These are phyloP conservation scores for Mycothermus thermophilus DNA, from an alignment of 495 filamentous ascomycete genomes.

Conservation along the genomic window DNA sequence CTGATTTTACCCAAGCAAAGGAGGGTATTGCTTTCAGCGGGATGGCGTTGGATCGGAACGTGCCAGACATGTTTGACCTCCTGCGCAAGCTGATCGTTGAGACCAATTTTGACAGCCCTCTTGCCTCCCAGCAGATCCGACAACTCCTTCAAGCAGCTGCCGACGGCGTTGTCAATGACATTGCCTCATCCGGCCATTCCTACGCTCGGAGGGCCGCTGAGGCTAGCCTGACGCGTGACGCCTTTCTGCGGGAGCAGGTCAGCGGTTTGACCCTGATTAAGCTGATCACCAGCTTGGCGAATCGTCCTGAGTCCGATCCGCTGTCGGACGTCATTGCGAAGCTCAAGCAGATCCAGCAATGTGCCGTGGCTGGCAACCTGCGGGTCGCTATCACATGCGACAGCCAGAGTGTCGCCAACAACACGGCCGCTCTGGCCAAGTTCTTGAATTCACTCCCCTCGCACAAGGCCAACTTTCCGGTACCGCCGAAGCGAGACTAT, in stretches of 20 bases:
- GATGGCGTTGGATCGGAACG: conserved; percentile 75
- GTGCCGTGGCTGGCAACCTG: conserved; percentile 52
- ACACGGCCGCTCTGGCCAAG: conserved; percentile 55
- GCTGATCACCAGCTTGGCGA: conserved; percentile 52
- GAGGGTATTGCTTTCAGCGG: conserved; percentile 78
- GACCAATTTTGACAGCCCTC: conserved; percentile 74
- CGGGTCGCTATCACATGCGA: conserved; percentile 84
- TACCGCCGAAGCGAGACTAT: conserved; percentile 17
- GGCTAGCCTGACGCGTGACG: conserved; percentile 57
- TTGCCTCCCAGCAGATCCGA: conserved; percentile 65
- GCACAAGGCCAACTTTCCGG: conserved; percentile 23
- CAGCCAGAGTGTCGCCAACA: conserved; percentile 47
- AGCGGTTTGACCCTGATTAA: conserved; percentile 77
- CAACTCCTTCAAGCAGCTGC: conserved; percentile 74
- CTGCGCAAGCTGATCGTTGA: conserved; percentile 66
- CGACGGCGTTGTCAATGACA: conserved; percentile 79
- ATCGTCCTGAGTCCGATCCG: conserved; percentile 41
- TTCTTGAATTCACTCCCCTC: conserved; percentile 53
- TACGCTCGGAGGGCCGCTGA: conserved; percentile 75
- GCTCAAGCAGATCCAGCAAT: conserved; percentile 70
- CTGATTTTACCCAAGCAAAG: conserved; percentile 48
- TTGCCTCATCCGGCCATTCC: conserved; percentile 74
- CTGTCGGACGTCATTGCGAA: conserved; percentile 68
- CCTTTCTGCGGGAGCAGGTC: conserved; percentile 63
- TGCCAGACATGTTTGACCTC: conserved; percentile 81